Base-by-base conservation (phyloP, 495 filamentous ascomycete genomes). In the Trichoderma gamsii region DNA sequence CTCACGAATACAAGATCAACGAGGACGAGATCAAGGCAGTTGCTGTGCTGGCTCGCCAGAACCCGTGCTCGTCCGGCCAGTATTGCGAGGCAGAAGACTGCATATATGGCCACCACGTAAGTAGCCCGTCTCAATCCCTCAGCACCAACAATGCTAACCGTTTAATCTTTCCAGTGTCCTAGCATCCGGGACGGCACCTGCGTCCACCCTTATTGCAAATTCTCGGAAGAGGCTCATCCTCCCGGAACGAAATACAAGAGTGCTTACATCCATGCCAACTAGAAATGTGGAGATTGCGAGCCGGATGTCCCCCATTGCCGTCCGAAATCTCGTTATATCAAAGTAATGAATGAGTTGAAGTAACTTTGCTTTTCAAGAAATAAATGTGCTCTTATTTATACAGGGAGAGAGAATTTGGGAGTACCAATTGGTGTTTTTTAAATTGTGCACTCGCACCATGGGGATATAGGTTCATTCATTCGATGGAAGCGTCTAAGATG, bases 61-160 rank as follows among this genome's bases (percentile, higher is more conserved):
- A 90, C 46, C 92, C 91, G 12, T 97, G 92, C 77, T 80, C 83
- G 6, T 86, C 86, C 71, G 90, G 91, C 4, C 83, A 89, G 71
- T 84, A 87, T 21, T 97, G 92, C 74, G 87, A 90, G 43, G 86
- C 88, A 52, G 78, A 86, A 0, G 87, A 90, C 66, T 97, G 92
- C 77, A 93, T 93, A 63, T 96, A 95, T 72, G 92, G 92, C 18
- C 92, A 97, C 74, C 81, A 84, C 66, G 80, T 82, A 66, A 72
- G 79, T 77, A 16, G 38, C 63, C 35, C 4, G 44, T 65, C 29
- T 29, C 29, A 4, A 1, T 29, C 29, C 29, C 29, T 29, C 29
- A 29, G 29, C 29, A n/a, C n/a, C 4, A 29, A 7, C 27, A 23
- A n/a, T n/a, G n/a, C n/a, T n/a, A n/a, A n/a, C n/a, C n/a, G n/a